Evolutionary conservation across 116 monocot species (phyloP).

Genomic region (Phalaenopsis hybrid): DNA sequence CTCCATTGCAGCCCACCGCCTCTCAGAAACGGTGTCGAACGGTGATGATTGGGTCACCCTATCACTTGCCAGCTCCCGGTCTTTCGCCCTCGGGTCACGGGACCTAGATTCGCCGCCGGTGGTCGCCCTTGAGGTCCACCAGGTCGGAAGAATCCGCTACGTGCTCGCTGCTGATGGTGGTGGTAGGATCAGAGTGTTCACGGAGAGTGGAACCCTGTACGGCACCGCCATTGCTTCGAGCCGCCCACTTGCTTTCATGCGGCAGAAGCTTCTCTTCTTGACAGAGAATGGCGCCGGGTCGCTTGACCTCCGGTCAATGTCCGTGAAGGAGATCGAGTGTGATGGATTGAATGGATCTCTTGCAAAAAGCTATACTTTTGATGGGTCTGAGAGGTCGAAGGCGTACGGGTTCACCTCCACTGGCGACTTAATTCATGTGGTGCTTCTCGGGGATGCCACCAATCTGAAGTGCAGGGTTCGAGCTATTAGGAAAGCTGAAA

Average conservation of each 20-base stretch:
- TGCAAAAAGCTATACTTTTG: constrained; percentile 60
- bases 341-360: constrained; percentile 75
- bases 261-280: constrained; percentile 68
- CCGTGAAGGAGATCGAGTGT: constrained; percentile 58
- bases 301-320: constrained; percentile 71
- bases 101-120: constrained; percentile 39
- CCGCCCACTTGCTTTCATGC: constrained; percentile 61
- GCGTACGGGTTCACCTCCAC: constrained; percentile 74
- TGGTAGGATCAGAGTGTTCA: constrained; percentile 66
- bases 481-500: constrained; percentile 54
- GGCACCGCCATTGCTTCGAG: constrained; percentile 54
- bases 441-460: constrained; percentile 53
- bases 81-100: constrained; percentile 31
- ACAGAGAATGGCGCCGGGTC: constrained; percentile 79
- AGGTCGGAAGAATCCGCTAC: constrained; percentile 45
- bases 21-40: constrained; percentile 36
- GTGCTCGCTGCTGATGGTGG: constrained; percentile 46
- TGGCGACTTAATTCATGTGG: constrained; percentile 59
- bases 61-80: constrained; percentile 25
- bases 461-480: constrained; percentile 79
- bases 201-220: constrained; percentile 66
- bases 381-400: constrained; percentile 58
- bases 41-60: constrained; percentile 61
- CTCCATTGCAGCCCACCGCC: constrained; percentile 49
- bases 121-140: constrained; percentile 47